Base-by-base conservation (phyloP, 805 yeast genomes). In the Danielia oregonensis region DNA sequence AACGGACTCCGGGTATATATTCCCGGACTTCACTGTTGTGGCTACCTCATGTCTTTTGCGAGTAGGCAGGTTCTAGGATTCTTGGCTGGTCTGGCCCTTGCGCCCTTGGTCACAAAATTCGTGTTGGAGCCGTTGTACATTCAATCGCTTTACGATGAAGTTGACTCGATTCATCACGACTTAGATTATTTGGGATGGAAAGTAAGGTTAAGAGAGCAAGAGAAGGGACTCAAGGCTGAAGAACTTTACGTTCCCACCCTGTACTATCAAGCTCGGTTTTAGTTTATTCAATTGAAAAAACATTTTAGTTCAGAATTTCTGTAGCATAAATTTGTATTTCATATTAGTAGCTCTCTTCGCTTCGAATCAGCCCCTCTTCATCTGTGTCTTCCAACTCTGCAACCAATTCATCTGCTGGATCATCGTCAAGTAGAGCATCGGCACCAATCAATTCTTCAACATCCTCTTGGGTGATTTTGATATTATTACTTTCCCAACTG, bases 401-500 rank as follows among this genome's bases (percentile, higher is more conserved):
- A 18, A 35, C 35, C 6, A 27, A 28, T 4, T 47, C 50, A 2
- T 44, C 49, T 4, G 32, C 30, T 8, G 16, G 33, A 7, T 33
- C 30, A 16, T 38, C 29, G 14, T 33, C 37, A 6, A 8, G 5
- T 23, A 26, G 17, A 7, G 35, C 44, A 3, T 40, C 47, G 31
- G 40, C 46, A 10, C 32, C 28, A 2, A 34, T 35, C 10, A 55
- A 35, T n/a, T 45, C 48, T 4, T 50, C 51, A 14, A 51, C 42
- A 17, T 57, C 63, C 8, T 46, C 43, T 3, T 34, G 37, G 4
- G 55, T 40, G 19, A 57, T 36, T 26, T 52, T 52, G 15, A 60
- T 40, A 32, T 63, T 56, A 19, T 51, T 40, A 17, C 56, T 54
- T 42, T 65, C 72, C 73, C 73, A 67, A 21, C 57, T 55, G 35